A percentile compares a stretch with the other conserved stretches of the same genome.
phyloP scores from a whole-genome alignment of 441 rosid species.

The Arabidopsis hybrid region DNA sequence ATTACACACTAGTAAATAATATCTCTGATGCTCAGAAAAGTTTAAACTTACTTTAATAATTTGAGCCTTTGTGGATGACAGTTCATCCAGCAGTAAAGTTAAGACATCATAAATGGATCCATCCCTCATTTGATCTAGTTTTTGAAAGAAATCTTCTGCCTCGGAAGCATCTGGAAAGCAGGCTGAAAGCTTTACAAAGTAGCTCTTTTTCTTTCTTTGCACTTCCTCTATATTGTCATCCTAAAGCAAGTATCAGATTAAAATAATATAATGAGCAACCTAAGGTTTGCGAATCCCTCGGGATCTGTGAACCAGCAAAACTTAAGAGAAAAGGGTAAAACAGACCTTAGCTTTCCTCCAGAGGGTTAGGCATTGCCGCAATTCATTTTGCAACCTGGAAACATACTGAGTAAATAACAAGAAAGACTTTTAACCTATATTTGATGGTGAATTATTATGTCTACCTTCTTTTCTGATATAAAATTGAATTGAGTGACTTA shows the following conservation, averaged over 20 bases:
- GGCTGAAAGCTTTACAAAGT: constrained; percentile 73
- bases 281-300: constrained; percentile 23
- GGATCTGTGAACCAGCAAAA: constrained; percentile 28
- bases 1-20: constrained; percentile 18
- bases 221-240: constrained; percentile 61
- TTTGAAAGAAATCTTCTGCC: constrained; percentile 78
- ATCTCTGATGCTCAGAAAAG: constrained; percentile 25
- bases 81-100: constrained; percentile 63
- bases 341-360: constrained; percentile 76
- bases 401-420: constrained; percentile 36
- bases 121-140: constrained; percentile 73
- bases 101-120: constrained; percentile 62
- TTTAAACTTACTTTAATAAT: constrained; percentile 55
- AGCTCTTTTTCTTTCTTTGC: constrained; percentile 53
- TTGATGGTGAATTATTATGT: constrained; percentile 29
- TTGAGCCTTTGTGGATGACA: constrained; percentile 51
- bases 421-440: constrained; percentile 30
- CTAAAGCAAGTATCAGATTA: constrained; percentile 54
- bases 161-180: constrained; percentile 77
- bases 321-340: constrained; percentile 2
- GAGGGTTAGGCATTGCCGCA: constrained; percentile 67
- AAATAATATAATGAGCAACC: constrained; percentile 31
- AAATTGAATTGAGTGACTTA: constrained; percentile 74
- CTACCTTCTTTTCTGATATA: constrained; percentile 86
- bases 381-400: constrained; percentile 82